Evolutionary conservation across 1,139 yeast species (phyloP), one percentile per base, ranked within the genome.

Genomic region (Suhomyces terraborum): DNA sequence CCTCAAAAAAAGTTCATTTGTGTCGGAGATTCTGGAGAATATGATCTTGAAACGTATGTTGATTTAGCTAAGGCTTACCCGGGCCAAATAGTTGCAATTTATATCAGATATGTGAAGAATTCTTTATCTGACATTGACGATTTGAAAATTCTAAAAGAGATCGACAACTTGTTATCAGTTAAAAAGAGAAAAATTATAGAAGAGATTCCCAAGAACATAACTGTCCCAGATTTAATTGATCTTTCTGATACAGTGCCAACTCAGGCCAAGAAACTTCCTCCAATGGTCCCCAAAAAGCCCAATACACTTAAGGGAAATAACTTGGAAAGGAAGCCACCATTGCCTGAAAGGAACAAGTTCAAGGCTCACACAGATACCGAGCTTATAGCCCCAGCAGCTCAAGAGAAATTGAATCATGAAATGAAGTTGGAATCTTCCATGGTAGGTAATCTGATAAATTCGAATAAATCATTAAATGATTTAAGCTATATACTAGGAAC

Each of bases 11-110:
- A 77, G 54, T 93, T 93, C 57, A 73, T 93, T 16, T 70, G 95
- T 42, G 75, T 93, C 19, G 99, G 99, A 16, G 99, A 94, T 60
- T 84, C 97, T 2, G 98, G 98, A 1, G 98, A 94, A 58, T 83
- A 84, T 48, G 99, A 94, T 64, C 69, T 93, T 35, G 98, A 94
- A 56, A 95, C 98, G 0, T 94, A 93, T 58, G 75, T 80, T 5
- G 85, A 84, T 28, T 65, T 88, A 27, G 88, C 95, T 0, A 62
- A 66, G 27, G 52, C 61, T 22, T 80, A 68, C 53, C 95, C 96
- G 0, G 65, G 69, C 6, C 84, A 79, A 49, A 71, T 93, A 0
- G 51, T 76, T 22, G 94, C 86, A 1, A 88, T 94, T 6, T 89
- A 82, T 59, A 86, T 94, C 32, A 70, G 98, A 40, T 85, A 85